Base-by-base conservation (phyloP, 2,329 filamentous ascomycete species). In the Bimuria novae-zelandiae region DNA sequence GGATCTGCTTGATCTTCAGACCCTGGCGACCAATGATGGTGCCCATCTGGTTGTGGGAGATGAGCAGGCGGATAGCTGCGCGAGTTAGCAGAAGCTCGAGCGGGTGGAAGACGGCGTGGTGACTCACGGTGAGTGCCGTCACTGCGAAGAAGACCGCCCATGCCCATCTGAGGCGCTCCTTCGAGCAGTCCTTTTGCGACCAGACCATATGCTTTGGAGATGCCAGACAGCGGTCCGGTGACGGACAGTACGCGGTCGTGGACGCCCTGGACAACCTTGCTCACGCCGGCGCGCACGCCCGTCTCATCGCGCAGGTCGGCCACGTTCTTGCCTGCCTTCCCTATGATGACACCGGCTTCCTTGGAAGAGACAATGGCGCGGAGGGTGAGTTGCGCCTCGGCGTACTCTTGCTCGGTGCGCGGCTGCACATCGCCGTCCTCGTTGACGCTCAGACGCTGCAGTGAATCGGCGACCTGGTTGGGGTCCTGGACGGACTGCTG, bases 1-100 rank as follows among this genome's bases (percentile, higher is more conserved):
- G 94, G 64, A 99, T 99, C 75, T 97, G 90, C 84, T 99, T 99
- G 82, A 99, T 99, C 82, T 97, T 99, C 63, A 97, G 83, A 54
- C 94, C 94, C 75, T 95, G 90, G 62, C 92, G 87, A 68, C 94
- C 94, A 72, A 99, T 99, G 79, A 99, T 97, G 68, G 94, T 99
- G 58, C 94, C 94, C 94, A 99, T 99, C 79, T 99, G 94, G 76
- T 97, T 97, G 81, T 99, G 93, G 29, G 94, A 99, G 76, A 99
- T 97, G 73, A 99, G 88, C 27, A 99, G 87, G 72, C 96, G 96
- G 75, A 99, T 90, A 56, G 94, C 94, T 99, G 51, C 25, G 39
- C 17, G 39, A 35, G 54, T 71, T 60, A 70, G 66, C 56, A 37
- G 49, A 42, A 19, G 6, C 43, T 40, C 19, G 4, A 32, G 11